These are phyloP conservation scores for Sonneratia alba DNA, from an alignment of 345 rosid species.

Conservation along the genomic window DNA sequence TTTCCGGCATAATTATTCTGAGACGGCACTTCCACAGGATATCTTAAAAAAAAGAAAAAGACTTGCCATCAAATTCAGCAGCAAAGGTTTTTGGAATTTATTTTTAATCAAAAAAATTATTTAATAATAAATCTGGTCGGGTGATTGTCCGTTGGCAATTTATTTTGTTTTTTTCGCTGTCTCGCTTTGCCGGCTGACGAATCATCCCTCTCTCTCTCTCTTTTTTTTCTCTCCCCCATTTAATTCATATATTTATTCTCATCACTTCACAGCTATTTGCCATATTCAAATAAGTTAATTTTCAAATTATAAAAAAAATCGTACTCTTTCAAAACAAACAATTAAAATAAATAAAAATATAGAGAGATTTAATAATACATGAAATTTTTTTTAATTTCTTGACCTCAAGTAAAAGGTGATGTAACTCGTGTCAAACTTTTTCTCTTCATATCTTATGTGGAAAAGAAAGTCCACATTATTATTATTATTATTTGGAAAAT, in stretches of 20 bases:
- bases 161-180: background rate
- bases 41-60: background rate
- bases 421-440: too few species aligned
- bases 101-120: background rate
- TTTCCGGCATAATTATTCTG: background rate
- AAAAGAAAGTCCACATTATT: too few species aligned
- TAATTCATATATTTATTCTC: background rate
- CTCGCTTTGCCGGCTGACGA: constrained; percentile 6
- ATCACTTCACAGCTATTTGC: background rate
- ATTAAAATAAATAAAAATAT: too few species aligned
- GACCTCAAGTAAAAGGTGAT: too few species aligned
- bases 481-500: too few species aligned
- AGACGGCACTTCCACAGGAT: background rate
- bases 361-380: too few species aligned
- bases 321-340: too few species aligned
- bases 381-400: too few species aligned
- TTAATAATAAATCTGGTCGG: background rate
- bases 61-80: background rate
- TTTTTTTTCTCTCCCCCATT: background rate
- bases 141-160: background rate
- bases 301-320: too few species aligned
- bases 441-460: too few species aligned
- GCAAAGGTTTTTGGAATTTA: background rate
- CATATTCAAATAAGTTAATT: background rate
- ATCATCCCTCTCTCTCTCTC: background rate